phyloP scores from a whole-genome alignment of 805 yeast genomes.

The Wickerhamiella slavikovae region DNA sequence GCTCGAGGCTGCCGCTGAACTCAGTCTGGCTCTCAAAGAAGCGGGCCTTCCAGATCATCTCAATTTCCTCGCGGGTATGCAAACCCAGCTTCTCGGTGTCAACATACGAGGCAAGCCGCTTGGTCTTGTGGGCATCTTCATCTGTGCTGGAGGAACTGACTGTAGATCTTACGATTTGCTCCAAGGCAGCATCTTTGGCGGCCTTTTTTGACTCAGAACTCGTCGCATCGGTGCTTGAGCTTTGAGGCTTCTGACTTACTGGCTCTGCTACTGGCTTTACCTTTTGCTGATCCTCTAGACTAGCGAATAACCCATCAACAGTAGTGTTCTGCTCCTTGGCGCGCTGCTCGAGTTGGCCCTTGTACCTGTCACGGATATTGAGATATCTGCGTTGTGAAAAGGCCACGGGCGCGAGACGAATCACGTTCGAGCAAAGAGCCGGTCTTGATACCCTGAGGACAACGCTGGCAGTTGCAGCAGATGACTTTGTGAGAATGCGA shows the following conservation, averaged over 20 bases:
- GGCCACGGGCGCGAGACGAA: no score
- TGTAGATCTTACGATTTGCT: background rate
- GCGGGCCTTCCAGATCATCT: conserved; percentile 74
- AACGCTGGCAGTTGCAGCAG: no score
- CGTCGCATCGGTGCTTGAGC: background rate
- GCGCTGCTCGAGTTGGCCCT: conserved; percentile 22
- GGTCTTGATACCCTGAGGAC: no score
- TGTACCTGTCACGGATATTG: conserved; percentile 22
- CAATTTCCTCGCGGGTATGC: conserved; percentile 43
- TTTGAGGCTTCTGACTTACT: background rate
- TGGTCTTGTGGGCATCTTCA: conserved; percentile 18
- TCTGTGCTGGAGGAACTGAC: background rate
- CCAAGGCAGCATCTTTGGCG: background rate
- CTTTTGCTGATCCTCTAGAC: conserved; percentile 4
- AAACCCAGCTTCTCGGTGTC: conserved; percentile 43
- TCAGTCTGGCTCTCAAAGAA: conserved; percentile 40
- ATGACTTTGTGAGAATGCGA: no score
- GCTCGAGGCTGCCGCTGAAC: conserved; percentile 43
- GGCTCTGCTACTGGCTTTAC: background rate
- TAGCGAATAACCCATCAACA: conserved; percentile 8
- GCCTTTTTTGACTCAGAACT: background rate
- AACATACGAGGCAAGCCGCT: conserved; percentile 49
- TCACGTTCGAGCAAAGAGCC: no score
- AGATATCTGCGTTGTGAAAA: no score
- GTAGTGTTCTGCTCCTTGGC: conserved; percentile 8